Conservation (phyloP, 805 yeast genomes). For the Spathaspora boniae region DNA sequence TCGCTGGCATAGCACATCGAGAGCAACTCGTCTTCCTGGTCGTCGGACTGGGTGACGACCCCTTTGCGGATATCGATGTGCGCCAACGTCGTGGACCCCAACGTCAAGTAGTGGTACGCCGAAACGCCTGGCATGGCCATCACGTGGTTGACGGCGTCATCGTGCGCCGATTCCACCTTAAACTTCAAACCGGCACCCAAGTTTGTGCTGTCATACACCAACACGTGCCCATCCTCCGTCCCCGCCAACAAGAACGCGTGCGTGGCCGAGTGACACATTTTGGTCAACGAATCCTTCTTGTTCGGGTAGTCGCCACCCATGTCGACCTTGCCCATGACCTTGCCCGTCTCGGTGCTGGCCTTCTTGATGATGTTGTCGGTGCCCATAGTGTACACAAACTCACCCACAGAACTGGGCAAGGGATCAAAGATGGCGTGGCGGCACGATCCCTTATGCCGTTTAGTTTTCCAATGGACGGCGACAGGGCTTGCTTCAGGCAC, state of each 20-base stretch:
- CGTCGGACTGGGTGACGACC: constrained; percentile 64
- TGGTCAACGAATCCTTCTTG: constrained; percentile 36
- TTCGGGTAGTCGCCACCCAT: constrained; percentile 18
- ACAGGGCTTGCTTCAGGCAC: constrained; percentile 24
- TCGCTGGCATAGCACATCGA: constrained; percentile 65
- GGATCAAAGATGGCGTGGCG: constrained; percentile 67
- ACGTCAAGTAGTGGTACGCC: constrained; percentile 71
- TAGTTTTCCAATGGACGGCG: constrained; percentile 71
- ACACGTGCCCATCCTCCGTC: constrained; percentile 67
- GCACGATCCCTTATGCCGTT: constrained; percentile 86
- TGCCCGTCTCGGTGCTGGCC: constrained; percentile 69
- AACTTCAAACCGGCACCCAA: constrained; percentile 44
- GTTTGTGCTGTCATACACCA: constrained; percentile 58
- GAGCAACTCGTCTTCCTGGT: constrained; percentile 91
- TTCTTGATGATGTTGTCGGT: constrained; percentile 76
- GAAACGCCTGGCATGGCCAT: constrained; percentile 66
- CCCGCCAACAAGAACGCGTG: constrained; percentile 53
- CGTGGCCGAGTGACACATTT: constrained; percentile 42
- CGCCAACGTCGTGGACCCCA: constrained; percentile 79
- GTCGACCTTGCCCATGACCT: constrained; percentile 57
- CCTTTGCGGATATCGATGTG: constrained; percentile 78
- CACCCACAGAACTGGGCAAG: constrained; percentile 42
- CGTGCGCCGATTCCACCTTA: constrained; percentile 56
- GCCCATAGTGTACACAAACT: constrained; percentile 65
- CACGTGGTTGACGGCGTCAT: constrained; percentile 75